These are phyloP conservation scores for Entophlyctis luteolus DNA, from an alignment of 192 early-diverging fungal species.

Conservation along the genomic window DNA sequence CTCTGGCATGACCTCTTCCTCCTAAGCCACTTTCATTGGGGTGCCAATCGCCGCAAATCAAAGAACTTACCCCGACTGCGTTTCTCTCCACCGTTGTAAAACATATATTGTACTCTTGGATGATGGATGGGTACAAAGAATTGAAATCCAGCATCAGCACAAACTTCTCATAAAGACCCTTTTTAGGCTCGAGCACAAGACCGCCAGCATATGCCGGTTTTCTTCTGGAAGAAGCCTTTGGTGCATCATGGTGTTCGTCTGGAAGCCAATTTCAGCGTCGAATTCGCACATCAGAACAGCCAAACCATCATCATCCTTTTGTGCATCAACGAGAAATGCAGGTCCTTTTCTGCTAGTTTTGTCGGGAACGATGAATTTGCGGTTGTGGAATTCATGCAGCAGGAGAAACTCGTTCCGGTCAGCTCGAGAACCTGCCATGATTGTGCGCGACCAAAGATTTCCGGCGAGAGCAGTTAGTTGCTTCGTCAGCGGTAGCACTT, in stretches of 20 bases:
- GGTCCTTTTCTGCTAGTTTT: constrained; percentile 40
- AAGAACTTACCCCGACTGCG: constrained; percentile 9
- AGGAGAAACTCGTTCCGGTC: constrained; percentile 94
- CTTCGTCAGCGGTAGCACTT: constrained; percentile 83
- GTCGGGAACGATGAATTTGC: constrained; percentile 91
- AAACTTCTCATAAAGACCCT: constrained; percentile 93
- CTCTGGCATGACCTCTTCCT: constrained; percentile 72
- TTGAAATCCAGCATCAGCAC: constrained; percentile 97
- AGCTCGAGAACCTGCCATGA: constrained; percentile 78
- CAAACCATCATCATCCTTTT: constrained; percentile 37
- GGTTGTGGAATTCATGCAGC: constrained; percentile 90
- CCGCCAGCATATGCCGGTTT: constrained; percentile 94
- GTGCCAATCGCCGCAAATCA: neutral
- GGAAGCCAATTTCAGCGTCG: too few species aligned
- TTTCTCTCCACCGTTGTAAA: constrained; percentile 87
- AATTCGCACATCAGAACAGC: too few species aligned
- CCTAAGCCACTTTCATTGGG: too few species aligned
- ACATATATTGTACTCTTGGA: constrained; percentile 99
- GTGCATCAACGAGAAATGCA: constrained; percentile 7
- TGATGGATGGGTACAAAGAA: constrained; percentile 98
- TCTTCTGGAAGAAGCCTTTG: neutral
- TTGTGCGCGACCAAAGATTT: constrained; percentile 89
- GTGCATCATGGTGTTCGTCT: constrained; percentile 25
- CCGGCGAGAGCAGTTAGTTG: constrained; percentile 91
- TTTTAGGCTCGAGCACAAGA: constrained; percentile 95